Base-by-base conservation (phyloP, 345 rosid species). In the Gynandropsis gynandra region DNA sequence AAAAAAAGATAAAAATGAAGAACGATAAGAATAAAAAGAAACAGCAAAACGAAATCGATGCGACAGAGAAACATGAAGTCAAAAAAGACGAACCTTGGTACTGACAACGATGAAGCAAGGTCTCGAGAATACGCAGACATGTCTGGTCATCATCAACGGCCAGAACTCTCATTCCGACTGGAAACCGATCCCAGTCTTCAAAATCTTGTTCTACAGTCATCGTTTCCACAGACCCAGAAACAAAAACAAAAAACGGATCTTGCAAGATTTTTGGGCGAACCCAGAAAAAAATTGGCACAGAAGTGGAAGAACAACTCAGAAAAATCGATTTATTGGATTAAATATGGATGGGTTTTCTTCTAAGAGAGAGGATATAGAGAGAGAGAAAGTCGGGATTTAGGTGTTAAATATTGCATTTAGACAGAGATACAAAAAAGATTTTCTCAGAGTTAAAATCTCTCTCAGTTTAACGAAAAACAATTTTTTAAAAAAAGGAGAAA, bases 121-220 rank as follows among this genome's bases (percentile, higher is more conserved):
- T 58, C 65, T 76, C 69, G 10, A 86, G 67, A 58, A 82, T 43
- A 8, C 65, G 55, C 32, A 86, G 87, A 56, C 87, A 82, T 47
- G 85, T 78, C 2, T 78, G 83, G 66, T 82, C 87, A 34, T 86
- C 90, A 42, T 86, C 95, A 38, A 82, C 88, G 9, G 87, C 95
- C 68, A 86, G 72, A 61, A 86, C 88, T 56, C 95, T 72, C 82
- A 86, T 71, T 31, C 90, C 95, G 14, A 71, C 31, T 0, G 95
- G 95, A 62, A 85, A 85, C 76, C 66, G 78, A 55, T 82, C 83
- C n/a, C 12, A 29, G 3, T 48, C 49, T 39, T 64, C 82, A 21
- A 53, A 54, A 31, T 64, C 58, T 31, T 74, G 77, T 42, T 72
- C 81, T 7, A 81, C 71, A 42, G 69, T 71, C 89, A 85, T 85